phyloP scores from a whole-genome alignment of 2,329 filamentous ascomycete species.

The Talaromyces piceae region DNA sequence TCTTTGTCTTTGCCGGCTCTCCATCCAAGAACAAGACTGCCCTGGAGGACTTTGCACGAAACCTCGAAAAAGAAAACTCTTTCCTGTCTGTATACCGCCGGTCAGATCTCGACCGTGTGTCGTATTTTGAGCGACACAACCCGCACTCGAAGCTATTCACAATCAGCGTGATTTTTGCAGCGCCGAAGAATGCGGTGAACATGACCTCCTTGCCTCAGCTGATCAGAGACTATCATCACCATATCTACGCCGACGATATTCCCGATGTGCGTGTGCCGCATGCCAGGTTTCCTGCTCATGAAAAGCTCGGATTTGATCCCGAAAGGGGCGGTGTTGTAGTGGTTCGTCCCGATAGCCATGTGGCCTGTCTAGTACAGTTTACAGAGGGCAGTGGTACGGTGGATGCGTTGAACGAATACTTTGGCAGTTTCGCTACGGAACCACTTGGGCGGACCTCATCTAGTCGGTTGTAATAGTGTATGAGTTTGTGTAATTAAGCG shows the following conservation, averaged over 20 bases:
- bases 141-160: conserved; percentile 80
- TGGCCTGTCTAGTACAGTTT: conserved; percentile 66
- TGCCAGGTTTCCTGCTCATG: conserved; percentile 67
- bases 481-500: background rate
- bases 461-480: conserved; percentile 26
- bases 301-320: conserved; percentile 74
- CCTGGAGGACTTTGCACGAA: conserved; percentile 60
- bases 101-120: conserved; percentile 54
- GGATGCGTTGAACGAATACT: conserved; percentile 77
- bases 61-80: conserved; percentile 58
- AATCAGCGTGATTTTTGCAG: conserved; percentile 67
- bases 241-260: conserved; percentile 80
- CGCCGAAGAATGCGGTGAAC: conserved; percentile 61
- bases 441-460: conserved; percentile 26
- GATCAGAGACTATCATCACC: conserved; percentile 68
- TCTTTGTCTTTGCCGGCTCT: conserved; percentile 77
- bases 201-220: conserved; percentile 64
- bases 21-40: conserved; percentile 54
- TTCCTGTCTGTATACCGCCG: conserved; percentile 65
- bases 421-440: conserved; percentile 64
- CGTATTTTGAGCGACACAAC: conserved; percentile 73
- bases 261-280: conserved; percentile 63
- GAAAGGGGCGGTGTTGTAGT: conserved; percentile 72
- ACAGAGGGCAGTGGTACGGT: conserved; percentile 71
- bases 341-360: conserved; percentile 79